phyloP scores from a whole-genome alignment of 768 basidiomycete genomes.

The Daedaleopsis sinensis region DNA sequence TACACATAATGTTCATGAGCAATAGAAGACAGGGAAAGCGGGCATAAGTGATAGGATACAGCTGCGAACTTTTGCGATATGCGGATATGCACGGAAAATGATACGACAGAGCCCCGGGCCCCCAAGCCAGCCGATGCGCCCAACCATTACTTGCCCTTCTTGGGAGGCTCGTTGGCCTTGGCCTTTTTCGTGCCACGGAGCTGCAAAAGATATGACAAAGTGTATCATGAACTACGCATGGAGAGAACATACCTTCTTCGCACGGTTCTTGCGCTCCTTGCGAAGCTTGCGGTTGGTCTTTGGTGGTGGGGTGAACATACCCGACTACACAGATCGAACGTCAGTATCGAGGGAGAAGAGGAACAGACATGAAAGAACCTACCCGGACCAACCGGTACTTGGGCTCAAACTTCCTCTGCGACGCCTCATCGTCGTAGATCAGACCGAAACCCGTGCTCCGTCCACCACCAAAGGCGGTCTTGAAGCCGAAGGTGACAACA shows the following conservation, averaged over 20 bases:
- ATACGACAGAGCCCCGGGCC: slow-evolving; percentile 39
- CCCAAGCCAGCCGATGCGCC: slow-evolving; percentile 30
- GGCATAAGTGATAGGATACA: slow-evolving; percentile 49
- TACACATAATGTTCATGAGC: slow-evolving; percentile 39
- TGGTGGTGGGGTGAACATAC: slow-evolving; percentile 75
- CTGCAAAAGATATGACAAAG: slow-evolving; percentile 42
- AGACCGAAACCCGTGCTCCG: slow-evolving; percentile 95
- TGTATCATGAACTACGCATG: slow-evolving; percentile 19
- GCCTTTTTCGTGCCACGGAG: slow-evolving; percentile 93
- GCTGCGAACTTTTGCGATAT: slow-evolving; percentile 38
- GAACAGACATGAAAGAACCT: slow-evolving; percentile 39
- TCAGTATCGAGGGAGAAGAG: neutral
- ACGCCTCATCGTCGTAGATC: slow-evolving; percentile 95
- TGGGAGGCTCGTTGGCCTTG: slow-evolving; percentile 89
- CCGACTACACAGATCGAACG: slow-evolving; percentile 48
- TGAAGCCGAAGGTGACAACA: slow-evolving; percentile 92
- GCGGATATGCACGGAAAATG: slow-evolving; percentile 28
- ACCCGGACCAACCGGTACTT: slow-evolving; percentile 94
- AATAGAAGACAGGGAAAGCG: slow-evolving; percentile 22
- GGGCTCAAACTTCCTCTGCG: slow-evolving; percentile 97
- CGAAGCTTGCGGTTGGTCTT: slow-evolving; percentile 95
- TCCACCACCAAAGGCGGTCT: slow-evolving; percentile 98
- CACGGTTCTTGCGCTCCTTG: slow-evolving; percentile 99
- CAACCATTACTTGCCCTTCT: slow-evolving; percentile 84
- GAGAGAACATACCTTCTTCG: slow-evolving; percentile 81